phyloP scores from a whole-genome alignment of 441 rosid species.

The Lepidium campestre region DNA sequence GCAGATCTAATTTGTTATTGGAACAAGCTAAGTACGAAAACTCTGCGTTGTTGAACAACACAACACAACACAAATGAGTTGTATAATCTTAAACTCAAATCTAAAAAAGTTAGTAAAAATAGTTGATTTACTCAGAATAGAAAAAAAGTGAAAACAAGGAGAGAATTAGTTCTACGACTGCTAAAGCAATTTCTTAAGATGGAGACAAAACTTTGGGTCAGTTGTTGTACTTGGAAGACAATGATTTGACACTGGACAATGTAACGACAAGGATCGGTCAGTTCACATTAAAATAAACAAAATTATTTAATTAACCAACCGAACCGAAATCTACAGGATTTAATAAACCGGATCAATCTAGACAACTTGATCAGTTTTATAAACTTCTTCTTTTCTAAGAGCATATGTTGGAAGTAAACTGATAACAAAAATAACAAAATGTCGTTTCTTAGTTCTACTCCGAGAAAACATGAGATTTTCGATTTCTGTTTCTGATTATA shows the following conservation, averaged over 20 bases:
- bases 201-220: background rate
- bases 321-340: background rate
- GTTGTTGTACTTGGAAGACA: conserved; percentile 11
- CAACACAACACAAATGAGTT: background rate
- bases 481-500: too few relatives aligned
- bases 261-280: conserved; percentile 20
- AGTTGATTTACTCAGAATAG: background rate
- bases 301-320: background rate
- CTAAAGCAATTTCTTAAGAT: background rate
- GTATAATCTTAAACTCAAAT: background rate
- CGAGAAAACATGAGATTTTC: too few relatives aligned
- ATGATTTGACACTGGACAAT: conserved; percentile 22
- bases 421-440: too few relatives aligned
- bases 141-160: background rate
- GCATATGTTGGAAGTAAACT: too few relatives aligned
- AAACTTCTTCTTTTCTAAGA: too few relatives aligned
- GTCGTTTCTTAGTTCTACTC: background rate
- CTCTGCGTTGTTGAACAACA: background rate
- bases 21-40: too few relatives aligned
- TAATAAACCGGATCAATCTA: background rate
- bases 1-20: too few relatives aligned
- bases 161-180: background rate
- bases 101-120: background rate
- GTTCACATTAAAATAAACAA: background rate
- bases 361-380: too few relatives aligned